Percentiles rank a stretch among this genome's conserved stretches.
Conservation (phyloP, 2,329 filamentous ascomycete genomes). For the Calonectria henricotiae region DNA sequence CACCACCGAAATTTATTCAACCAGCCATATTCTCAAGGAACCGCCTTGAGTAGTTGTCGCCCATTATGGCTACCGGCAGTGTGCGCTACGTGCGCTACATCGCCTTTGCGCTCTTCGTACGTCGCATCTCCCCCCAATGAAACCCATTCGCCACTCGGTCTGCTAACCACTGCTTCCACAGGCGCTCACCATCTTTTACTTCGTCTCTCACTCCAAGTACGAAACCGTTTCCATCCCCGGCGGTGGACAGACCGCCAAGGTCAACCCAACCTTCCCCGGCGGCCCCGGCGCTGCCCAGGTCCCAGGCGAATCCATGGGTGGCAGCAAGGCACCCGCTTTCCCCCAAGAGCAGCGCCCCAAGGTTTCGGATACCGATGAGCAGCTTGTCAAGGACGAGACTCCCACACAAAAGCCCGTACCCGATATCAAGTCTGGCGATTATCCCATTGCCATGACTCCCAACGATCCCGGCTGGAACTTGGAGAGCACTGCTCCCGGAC, state of each 20-base stretch:
- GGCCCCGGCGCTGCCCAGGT: conserved; percentile 48
- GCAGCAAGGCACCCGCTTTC: conserved; percentile 49
- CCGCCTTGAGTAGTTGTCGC: conserved; percentile 43
- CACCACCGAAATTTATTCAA: conserved; percentile 38
- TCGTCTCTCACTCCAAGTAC: conserved; percentile 77
- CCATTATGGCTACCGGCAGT: conserved; percentile 76
- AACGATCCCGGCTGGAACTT: conserved; percentile 70
- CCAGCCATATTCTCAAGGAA: conserved; percentile 38
- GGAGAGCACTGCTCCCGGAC: conserved; percentile 72
- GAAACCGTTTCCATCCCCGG: conserved; percentile 58
- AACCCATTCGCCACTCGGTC: conserved; percentile 30
- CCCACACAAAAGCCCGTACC: conserved; percentile 44
- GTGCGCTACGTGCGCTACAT: conserved; percentile 85
- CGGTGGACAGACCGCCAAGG: conserved; percentile 28
- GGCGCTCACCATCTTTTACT: conserved; percentile 77
- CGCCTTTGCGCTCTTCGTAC: conserved; percentile 87
- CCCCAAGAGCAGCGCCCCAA: conserved; percentile 42
- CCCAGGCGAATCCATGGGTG: conserved; percentile 46
- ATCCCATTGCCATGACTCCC: conserved; percentile 69
- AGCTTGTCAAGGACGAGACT: conserved; percentile 43
- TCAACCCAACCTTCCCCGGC: conserved; percentile 45
- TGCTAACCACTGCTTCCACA: conserved; percentile 40
- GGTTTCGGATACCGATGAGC: conserved; percentile 35
- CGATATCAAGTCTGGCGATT: conserved; percentile 56
- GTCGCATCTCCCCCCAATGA: conserved; percentile 55